Base-by-base conservation (phyloP, 805 yeast genomes). In the Saccharomycopsis olivae region DNA sequence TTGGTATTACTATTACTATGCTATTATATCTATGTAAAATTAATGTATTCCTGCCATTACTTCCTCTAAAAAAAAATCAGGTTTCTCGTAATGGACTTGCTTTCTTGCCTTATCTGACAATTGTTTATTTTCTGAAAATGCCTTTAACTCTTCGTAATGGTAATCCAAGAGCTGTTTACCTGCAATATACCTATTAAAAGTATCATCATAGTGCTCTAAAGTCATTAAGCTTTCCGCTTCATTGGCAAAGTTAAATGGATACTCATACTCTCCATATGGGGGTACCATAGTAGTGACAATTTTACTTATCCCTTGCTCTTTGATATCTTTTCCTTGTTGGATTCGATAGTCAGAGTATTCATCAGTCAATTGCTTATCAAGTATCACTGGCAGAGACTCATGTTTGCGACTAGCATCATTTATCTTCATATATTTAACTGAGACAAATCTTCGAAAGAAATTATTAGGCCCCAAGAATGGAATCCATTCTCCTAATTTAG, bases 131-230 rank as follows among this genome's bases (percentile, higher is more conserved):
- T 28, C 14, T 4, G 11, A 9, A 33, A 23, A 33, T 4, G 41
- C 43, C 23, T n/a, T 10, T n/a, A 39, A n/a, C 19, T 39, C 43
- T 16, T 30, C 13, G 11, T 15, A 20, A 29, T 39, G 43, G 15
- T 33, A 39, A 13, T 39, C 39, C 6, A 39, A 4, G 10, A 39
- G 16, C 9, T 27, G 18, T 18, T 34, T 27, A 34, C 39, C 29
- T 20, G 27, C 5, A 17, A 39, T 13, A 24, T 13, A 35, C 16
- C 35, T 39, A 8, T 14, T 8, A n/a, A 34, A 20, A 3, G 10
- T 9, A 4, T 9, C 10, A 10, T 3, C 23, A 11, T 39, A 9
- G 5, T 11, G 21, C 4, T 29, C 39, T 10, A 39, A 28, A 28
- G 35, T 16, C 33, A 34, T 31, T 19, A 39, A 21, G 9, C 14